Conservation (phyloP, 2,329 filamentous ascomycete species). For the Dothideomycetidae sp. region DNA sequence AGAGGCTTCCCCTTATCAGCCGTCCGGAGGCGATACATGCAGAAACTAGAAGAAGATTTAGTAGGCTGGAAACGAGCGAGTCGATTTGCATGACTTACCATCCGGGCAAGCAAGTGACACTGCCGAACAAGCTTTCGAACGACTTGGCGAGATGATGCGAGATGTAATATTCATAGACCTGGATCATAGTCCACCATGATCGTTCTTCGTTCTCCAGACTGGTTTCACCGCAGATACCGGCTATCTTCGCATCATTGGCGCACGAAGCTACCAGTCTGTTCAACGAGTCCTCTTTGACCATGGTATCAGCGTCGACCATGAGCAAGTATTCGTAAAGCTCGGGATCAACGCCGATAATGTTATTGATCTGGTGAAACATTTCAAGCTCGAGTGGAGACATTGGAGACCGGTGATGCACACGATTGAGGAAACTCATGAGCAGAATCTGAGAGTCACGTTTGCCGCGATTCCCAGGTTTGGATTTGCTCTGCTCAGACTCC, state of each 20-base stretch:
- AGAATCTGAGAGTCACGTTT: conserved; percentile 97
- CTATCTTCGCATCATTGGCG: conserved; percentile 88
- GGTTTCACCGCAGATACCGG: conserved; percentile 93
- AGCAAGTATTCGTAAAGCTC: conserved; percentile 94
- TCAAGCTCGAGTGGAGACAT: conserved; percentile 96
- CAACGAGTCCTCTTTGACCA: conserved; percentile 78
- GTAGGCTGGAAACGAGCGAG: background rate
- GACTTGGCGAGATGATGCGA: conserved; percentile 94
- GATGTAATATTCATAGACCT: conserved; percentile 99
- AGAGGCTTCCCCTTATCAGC: conserved; percentile 87
- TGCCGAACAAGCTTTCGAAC: conserved; percentile 94
- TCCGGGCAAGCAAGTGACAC: conserved; percentile 95
- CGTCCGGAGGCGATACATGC: conserved; percentile 93
- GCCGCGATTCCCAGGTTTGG: conserved; percentile 93
- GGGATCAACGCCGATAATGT: conserved; percentile 94
- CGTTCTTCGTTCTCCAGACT: conserved; percentile 89
- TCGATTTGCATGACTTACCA: conserved; percentile 51
- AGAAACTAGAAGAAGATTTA: conserved; percentile 53
- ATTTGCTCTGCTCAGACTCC: conserved; percentile 78
- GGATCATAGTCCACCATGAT: conserved; percentile 99
- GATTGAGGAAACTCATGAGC: conserved; percentile 94
- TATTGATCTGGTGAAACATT: conserved; percentile 99
- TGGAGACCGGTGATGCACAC: conserved; percentile 80
- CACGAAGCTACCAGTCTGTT: conserved; percentile 88
- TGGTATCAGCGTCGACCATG: conserved; percentile 96